Evolutionary conservation across 805 yeast species (phyloP).

Genomic region (Metschnikowia chrysomelidarum): DNA sequence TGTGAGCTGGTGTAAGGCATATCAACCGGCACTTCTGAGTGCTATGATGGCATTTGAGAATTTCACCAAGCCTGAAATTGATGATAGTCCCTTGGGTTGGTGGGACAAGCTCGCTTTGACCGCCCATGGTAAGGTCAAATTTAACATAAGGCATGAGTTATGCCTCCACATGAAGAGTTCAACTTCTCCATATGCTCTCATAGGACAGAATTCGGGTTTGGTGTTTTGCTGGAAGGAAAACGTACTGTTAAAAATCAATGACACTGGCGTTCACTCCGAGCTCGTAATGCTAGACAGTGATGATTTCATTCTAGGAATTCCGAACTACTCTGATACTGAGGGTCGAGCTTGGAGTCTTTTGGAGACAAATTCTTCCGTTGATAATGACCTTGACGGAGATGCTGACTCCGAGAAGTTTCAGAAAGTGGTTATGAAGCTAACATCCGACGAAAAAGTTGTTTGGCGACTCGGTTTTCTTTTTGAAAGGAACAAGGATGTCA

Average conservation of each 20-base stretch:
- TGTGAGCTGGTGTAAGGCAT: slow-evolving; percentile 63
- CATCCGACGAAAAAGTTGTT: slow-evolving; percentile 57
- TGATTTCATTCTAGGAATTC: slow-evolving; percentile 56
- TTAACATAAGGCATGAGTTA: slow-evolving; percentile 50
- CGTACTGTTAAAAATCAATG: slow-evolving; percentile 50
- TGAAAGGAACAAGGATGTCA: slow-evolving; percentile 53
- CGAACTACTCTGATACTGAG: slow-evolving; percentile 42
- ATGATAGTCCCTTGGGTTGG: slow-evolving; percentile 46
- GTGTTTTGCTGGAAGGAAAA: slow-evolving; percentile 64
- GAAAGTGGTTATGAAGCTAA: slow-evolving; percentile 53
- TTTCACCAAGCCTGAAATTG: slow-evolving; percentile 45
- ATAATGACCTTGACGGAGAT: slow-evolving; percentile 19
- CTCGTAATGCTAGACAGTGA: slow-evolving; percentile 54
- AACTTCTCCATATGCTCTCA: slow-evolving; percentile 53
- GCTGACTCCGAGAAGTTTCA: slow-evolving; percentile 31
- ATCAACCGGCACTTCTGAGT: slow-evolving; percentile 58
- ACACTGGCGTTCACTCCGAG: slow-evolving; percentile 46
- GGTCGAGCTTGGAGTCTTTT: slow-evolving; percentile 39
- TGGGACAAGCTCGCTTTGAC: slow-evolving; percentile 55
- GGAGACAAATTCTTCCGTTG: slow-evolving; percentile 24
- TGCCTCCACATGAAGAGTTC: slow-evolving; percentile 64
- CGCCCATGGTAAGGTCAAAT: slow-evolving; percentile 51
- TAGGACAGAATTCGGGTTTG: slow-evolving; percentile 60
- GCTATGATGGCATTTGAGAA: slow-evolving; percentile 43
- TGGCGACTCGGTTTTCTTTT: slow-evolving; percentile 78